phyloP scores from a whole-genome alignment of 345 rosid genomes.

The Citrus cavaleriei region DNA sequence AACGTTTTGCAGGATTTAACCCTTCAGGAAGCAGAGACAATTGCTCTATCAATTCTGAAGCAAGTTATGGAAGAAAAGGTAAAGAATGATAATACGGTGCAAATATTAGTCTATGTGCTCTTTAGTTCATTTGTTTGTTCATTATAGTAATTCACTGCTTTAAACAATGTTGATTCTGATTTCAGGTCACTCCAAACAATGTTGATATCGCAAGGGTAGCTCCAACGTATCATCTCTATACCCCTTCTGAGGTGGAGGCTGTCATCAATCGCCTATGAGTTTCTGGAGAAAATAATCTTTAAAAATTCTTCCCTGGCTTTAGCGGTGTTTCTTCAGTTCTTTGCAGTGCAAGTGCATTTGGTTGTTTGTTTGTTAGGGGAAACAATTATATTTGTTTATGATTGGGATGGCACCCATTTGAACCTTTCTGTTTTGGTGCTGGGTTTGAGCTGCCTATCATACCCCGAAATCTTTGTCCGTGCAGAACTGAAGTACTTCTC shows the following conservation, averaged over 20 bases:
- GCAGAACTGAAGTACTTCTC: background rate
- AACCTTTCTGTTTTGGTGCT: conserved; percentile 8
- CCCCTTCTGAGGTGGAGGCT: conserved; percentile 90
- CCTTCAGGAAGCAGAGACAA: conserved; percentile 83
- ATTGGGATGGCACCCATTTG: background rate
- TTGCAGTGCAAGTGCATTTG: background rate
- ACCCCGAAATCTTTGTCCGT: background rate
- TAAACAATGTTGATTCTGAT: background rate
- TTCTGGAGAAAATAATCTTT: background rate
- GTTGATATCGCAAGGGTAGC: conserved; percentile 93
- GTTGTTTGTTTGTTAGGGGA: conserved; percentile 3
- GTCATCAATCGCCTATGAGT: conserved; percentile 76
- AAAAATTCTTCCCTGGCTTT: background rate
- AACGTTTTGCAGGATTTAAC: conserved; percentile 61
- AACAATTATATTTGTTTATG: conserved; percentile 13
- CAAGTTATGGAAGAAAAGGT: conserved; percentile 99
- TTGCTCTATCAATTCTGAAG: conserved; percentile 85
- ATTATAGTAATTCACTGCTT: background rate
- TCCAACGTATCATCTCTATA: conserved; percentile 81
- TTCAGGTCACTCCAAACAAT: conserved; percentile 89
- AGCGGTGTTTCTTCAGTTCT: background rate
- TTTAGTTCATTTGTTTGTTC: background rate
- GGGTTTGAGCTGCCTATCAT: background rate
- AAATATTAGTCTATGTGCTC: background rate
- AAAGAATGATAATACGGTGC: background rate